Evolutionary conservation across 306 rosid genomes (phyloP), one percentile per base, ranked within the genome.

Genomic region (Parietaria judaica): DNA sequence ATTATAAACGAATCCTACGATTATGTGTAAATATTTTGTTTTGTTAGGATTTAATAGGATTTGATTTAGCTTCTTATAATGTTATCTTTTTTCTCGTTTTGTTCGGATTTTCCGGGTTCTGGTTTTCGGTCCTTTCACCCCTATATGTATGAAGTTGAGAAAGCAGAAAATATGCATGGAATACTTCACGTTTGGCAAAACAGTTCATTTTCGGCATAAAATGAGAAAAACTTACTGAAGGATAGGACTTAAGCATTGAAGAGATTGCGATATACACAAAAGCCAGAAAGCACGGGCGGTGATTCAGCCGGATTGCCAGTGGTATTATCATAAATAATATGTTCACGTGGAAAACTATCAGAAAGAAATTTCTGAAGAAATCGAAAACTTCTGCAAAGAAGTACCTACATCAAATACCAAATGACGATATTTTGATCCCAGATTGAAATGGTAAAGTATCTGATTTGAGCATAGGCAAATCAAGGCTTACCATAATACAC

Each of bases 381-480:
- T 91, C 91, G 0, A 91, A 91, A 76, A 85, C 97, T 86, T 91
- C 97, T 1, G 97, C 97, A 63, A 91, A 91, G 83, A 87, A 88
- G 79, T 91, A 91, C 97, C 97, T 91, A 81, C 58, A 66, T 68
- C 54, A 63, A 78, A 78, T 23, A 49, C 17, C 49, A 56, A 12
- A 53, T 36, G 62, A 52, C 38, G 60, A 63, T 10, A 68, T 48
- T 58, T 73, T 72, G 75, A 66, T 54, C 39, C 34, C 54, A 62
- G 17, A 13, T 17, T 67, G 31, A 36, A 75, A 65, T 60, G 60
- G 56, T 51, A 61, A 31, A 56, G 57, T 9, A 55, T 15, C 0
- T 48, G 0, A 10, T 14, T 15, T 49, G n/a, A 56, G 45, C 58
- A 54, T 14, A 36, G 55, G 38, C n/a, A 63, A 47, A 11, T 59